Evolutionary conservation across 2,329 filamentous ascomycete genomes (phyloP).

Genomic region (Trichoderma lentiforme): DNA sequence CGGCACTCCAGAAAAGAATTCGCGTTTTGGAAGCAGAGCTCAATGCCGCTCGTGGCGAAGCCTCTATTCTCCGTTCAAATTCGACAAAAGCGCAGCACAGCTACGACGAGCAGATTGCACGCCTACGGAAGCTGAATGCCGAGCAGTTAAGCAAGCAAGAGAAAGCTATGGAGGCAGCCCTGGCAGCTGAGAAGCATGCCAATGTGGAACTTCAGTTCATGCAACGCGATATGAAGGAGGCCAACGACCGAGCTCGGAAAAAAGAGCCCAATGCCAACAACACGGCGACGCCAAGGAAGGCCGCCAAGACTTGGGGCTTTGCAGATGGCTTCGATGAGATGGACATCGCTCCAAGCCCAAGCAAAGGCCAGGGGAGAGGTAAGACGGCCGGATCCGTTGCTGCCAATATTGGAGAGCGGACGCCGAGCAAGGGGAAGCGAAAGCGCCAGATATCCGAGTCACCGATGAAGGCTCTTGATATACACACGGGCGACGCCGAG

Average conservation of each 20-base stretch:
- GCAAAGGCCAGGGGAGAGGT: constrained; percentile 44
- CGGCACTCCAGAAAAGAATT: constrained; percentile 51
- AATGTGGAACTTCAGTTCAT: constrained; percentile 70
- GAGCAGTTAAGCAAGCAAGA: constrained; percentile 64
- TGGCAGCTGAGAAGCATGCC: constrained; percentile 61
- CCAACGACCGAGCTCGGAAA: constrained; percentile 44
- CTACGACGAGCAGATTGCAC: constrained; percentile 59
- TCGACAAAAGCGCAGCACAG: constrained; percentile 59
- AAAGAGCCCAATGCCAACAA: constrained; percentile 38
- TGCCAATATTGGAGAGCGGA: constrained; percentile 47
- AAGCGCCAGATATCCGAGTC: constrained; percentile 66
- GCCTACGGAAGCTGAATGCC: constrained; percentile 59
- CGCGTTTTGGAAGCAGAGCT: constrained; percentile 54
- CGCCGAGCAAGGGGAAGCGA: constrained; percentile 67
- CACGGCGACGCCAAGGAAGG: constrained; percentile 58
- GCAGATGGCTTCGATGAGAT: constrained; percentile 76
- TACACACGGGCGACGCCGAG: constrained; percentile 41
- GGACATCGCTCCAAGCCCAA: constrained; percentile 53
- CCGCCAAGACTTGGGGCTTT: constrained; percentile 53
- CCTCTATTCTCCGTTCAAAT: constrained; percentile 70
- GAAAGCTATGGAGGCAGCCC: constrained; percentile 60
- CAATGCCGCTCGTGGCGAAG: constrained; percentile 65
- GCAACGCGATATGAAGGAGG: constrained; percentile 67
- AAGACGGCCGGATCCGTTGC: constrained; percentile 43
- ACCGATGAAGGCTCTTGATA: constrained; percentile 60